Evolutionary conservation across 495 filamentous ascomycete genomes (phyloP).

Genomic region (Trichoderma virens): DNA sequence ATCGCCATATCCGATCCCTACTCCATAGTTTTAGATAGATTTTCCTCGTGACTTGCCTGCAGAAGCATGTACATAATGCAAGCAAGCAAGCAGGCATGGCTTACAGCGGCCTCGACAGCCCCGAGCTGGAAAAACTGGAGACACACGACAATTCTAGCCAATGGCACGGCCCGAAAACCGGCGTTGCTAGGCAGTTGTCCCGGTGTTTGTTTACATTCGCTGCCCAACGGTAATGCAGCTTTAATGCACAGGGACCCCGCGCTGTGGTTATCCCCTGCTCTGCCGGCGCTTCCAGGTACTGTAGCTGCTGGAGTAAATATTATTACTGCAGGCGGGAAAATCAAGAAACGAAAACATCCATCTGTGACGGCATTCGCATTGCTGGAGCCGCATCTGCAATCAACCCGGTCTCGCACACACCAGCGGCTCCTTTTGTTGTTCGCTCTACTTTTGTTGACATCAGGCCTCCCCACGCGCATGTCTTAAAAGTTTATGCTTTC

Average conservation of each 20-base stretch:
- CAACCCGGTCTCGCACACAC: too few relatives aligned
- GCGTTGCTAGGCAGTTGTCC: conserved; percentile 10
- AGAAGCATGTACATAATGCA: background rate
- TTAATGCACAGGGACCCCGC: conserved; percentile 2
- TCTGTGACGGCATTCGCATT: conserved; percentile 6
- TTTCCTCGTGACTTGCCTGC: background rate
- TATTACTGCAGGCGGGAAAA: background rate
- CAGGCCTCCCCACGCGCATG: background rate
- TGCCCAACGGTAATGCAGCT: background rate
- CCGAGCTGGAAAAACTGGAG: background rate
- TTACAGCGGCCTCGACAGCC: background rate
- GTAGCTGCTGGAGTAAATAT: background rate
- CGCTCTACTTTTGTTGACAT: background rate
- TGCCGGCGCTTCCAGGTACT: background rate
- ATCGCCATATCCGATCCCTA: background rate
- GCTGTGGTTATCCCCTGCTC: conserved; percentile 3
- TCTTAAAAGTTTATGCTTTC: background rate
- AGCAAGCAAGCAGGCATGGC: background rate
- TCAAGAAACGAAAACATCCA: conserved; percentile 2
- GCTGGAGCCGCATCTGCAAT: background rate
- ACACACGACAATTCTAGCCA: background rate
- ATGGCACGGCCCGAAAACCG: background rate
- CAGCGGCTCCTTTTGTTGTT: background rate
- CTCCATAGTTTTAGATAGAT: conserved; percentile 6
- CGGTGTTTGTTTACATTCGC: conserved; percentile 8